Conservation (phyloP, 2,329 filamentous ascomycete genomes). For the Ceratocystis colombiana region DNA sequence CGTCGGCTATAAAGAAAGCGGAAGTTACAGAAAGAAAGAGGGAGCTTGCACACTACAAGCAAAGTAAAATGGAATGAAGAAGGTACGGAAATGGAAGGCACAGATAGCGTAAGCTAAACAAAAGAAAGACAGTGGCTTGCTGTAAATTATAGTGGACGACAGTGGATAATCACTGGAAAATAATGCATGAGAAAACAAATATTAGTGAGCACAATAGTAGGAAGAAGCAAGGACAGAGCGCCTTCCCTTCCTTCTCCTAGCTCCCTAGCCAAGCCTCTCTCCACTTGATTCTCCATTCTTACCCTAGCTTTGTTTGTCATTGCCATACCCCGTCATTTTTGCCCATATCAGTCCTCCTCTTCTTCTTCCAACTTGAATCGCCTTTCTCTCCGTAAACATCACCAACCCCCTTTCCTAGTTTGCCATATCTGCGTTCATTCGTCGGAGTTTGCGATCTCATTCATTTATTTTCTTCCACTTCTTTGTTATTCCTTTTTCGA, state of each 20-base stretch:
- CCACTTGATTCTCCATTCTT: neutral
- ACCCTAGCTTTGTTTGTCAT: constrained; percentile 6
- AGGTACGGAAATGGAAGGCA: neutral
- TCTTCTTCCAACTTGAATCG: neutral
- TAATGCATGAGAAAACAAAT: no score
- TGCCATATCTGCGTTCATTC: constrained; percentile 21
- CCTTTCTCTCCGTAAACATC: constrained; percentile 12
- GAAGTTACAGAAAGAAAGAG: neutral
- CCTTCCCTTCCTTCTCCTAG: neutral
- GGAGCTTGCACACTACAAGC: neutral
- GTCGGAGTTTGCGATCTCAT: constrained; percentile 17
- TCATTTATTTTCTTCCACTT: constrained; percentile 12
- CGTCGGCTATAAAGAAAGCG: neutral
- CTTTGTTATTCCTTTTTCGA: constrained; percentile 16
- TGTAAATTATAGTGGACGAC: neutral
- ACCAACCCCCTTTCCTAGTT: neutral
- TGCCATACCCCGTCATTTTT: constrained; percentile 10
- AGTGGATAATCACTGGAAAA: neutral
- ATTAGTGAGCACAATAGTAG: neutral
- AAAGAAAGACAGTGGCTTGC: neutral
- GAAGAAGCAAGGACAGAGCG: neutral
- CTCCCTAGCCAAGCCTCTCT: constrained; percentile 5
- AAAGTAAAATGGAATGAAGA: constrained; percentile 6
- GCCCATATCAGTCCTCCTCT: constrained; percentile 13
- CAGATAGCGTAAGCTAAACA: neutral